Conservation (phyloP, 306 rosid genomes). For the Quercus bicolor region DNA sequence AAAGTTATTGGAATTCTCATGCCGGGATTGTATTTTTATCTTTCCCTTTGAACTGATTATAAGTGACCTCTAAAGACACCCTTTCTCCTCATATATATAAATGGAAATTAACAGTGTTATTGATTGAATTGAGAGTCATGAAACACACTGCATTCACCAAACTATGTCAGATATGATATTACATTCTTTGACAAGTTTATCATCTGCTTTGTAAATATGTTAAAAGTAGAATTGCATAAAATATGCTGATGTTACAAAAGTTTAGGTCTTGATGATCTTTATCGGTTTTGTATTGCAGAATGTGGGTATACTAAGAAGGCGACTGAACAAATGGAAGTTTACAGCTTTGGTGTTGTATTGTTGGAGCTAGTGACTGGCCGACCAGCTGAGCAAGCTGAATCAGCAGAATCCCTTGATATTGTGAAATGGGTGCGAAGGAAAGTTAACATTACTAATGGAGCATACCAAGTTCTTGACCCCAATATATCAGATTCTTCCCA, state of each 20-base stretch:
- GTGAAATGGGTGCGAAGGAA: constrained; percentile 93
- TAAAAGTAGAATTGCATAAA: background rate
- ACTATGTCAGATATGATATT: no score
- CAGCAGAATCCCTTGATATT: constrained; percentile 60
- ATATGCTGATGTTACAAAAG: background rate
- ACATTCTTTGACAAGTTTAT: background rate
- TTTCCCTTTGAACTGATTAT: background rate
- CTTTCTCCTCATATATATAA: background rate
- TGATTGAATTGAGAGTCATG: no score
- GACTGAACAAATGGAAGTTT: constrained; percentile 69
- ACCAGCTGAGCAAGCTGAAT: constrained; percentile 57
- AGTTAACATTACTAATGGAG: constrained; percentile 81
- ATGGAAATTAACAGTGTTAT: no score
- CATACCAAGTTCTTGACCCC: constrained; percentile 69
- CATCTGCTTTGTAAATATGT: background rate
- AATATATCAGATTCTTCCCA: constrained; percentile 46
- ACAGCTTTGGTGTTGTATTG: constrained; percentile 88
- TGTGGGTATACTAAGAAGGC: constrained; percentile 68
- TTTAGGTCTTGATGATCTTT: background rate
- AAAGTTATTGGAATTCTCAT: background rate
- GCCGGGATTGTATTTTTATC: background rate
- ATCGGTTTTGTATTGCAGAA: constrained; percentile 55
- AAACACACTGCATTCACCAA: no score
- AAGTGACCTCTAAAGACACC: background rate
- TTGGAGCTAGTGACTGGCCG: constrained; percentile 84